Base-by-base conservation (phyloP, 2,329 filamentous ascomycete genomes). In the Aureobasidium melanogenum region DNA sequence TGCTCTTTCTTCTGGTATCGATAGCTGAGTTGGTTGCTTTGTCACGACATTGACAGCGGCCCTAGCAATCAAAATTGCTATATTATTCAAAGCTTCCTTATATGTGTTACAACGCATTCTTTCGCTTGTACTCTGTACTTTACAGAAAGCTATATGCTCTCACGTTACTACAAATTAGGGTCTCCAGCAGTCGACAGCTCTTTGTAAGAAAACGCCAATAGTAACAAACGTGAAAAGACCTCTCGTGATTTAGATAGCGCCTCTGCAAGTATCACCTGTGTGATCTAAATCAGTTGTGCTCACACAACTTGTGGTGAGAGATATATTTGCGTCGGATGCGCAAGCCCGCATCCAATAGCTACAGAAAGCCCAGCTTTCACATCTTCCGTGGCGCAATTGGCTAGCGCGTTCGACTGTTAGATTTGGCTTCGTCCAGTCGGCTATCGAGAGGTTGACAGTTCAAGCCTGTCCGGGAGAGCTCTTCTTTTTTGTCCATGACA, bases 371-470 rank as follows among this genome's bases (percentile, higher is more conserved):
- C 19, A 38, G 30, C 48, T 38, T 56, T 43, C 41, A 47, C 26
- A 58, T 58, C 54, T 47, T 47, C 41, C 41, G 54, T 58, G 54
- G 54, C 54, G 54, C 54, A 58, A 47, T 58, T 58, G 41, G 54
- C 54, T 58, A 58, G 54, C 43, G 54, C 54, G 54, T 58, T 58
- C 54, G 54, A 58, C 54, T 58, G 54, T 58, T 56, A 56, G 32
- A 26, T 52, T 14, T 41, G 48, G 48, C 30, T 8, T 19, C 9
- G 3, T n/a, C 34, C 30, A 2, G 14, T 30, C 24, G 9, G 48
- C 48, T 52, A 58, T 58, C 54, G 54, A 58, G 54, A 58, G 54
- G 54, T 58, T 58, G 28, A 26, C 22, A 47, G 54, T 58, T 58
- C 54, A 47, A 58, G 54, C 43, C 54, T 47, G 22, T 26, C 28